Conservation (phyloP, 169 alveolate species). For the Cryptosporidium canis region DNA sequence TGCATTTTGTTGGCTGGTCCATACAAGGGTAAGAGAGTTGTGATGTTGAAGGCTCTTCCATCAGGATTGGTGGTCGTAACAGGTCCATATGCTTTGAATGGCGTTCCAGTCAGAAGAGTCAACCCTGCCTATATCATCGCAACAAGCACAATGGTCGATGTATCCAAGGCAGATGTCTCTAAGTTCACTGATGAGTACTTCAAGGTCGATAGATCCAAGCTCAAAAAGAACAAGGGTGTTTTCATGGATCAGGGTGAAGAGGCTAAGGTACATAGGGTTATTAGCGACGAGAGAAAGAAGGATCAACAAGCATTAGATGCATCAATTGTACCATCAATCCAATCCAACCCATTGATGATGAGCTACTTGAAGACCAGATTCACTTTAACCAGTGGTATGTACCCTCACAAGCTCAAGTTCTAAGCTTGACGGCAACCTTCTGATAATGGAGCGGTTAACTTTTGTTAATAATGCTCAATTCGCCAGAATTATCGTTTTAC, state of each 20-base stretch:
- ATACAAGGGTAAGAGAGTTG: conserved; percentile 97
- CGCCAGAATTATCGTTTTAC: not conserved
- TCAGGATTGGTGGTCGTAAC: conserved; percentile 95
- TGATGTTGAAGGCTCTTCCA: conserved; percentile 92
- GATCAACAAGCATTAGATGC: conserved; percentile 82
- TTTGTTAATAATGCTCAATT: not conserved
- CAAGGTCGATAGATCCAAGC: conserved; percentile 59
- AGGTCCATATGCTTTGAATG: conserved; percentile 95
- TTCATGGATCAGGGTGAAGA: conserved; percentile 83
- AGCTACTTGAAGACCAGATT: conserved; percentile 89
- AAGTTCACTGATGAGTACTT: conserved; percentile 84
- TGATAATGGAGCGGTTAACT: not conserved
- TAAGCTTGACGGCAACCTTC: conserved; percentile 72
- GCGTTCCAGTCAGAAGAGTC: conserved; percentile 97
- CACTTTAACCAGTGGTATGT: conserved; percentile 89
- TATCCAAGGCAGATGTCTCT: conserved; percentile 80
- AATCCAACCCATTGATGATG: conserved; percentile 78
- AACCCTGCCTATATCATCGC: conserved; percentile 95
- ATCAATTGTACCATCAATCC: conserved; percentile 78
- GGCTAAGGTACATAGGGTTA: conserved; percentile 67
- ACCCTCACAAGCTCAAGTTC: conserved; percentile 91
- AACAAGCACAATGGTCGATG: conserved; percentile 91
- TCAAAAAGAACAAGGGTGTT: conserved; percentile 77
- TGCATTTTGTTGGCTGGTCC: conserved; percentile 94
- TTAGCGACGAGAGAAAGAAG: conserved; percentile 73